These are phyloP conservation scores for Eucalyptus urophylla DNA, from an alignment of 345 rosid species.

Conservation along the genomic window DNA sequence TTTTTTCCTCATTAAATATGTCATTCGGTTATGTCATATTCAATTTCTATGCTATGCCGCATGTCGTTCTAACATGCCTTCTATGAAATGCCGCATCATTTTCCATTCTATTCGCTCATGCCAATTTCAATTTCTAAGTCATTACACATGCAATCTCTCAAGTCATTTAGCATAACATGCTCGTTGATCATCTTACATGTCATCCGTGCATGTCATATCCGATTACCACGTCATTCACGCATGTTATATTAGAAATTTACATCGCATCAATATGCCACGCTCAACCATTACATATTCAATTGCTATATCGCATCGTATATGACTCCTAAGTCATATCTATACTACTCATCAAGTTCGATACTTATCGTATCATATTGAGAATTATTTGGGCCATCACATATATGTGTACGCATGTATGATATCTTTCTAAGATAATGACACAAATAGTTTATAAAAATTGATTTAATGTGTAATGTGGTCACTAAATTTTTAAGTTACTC, in stretches of 20 bases:
- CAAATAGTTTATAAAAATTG: too few species aligned
- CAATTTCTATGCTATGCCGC: not conserved
- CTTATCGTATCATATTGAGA: rapidly evolving
- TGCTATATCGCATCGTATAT: not conserved
- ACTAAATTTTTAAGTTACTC: rapidly evolving
- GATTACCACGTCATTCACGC: not conserved
- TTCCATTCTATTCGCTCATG: not conserved
- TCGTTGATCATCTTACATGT: not conserved
- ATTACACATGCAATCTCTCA: not conserved
- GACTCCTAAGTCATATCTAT: not conserved
- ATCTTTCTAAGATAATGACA: not conserved
- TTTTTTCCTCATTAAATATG: not conserved
- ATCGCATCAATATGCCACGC: rapidly evolving
- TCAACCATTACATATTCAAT: not conserved
- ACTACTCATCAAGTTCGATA: not conserved
- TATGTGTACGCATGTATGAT: rapidly evolving
- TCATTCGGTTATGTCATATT: not conserved
- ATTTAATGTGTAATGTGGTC: not conserved
- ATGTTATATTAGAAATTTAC: not conserved
- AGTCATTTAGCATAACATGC: not conserved
- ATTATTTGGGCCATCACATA: not conserved
- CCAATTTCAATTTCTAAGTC: not conserved
- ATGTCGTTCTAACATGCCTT: not conserved
- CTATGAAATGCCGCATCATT: not conserved
- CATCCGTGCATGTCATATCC: too few species aligned